These are phyloP conservation scores for Strobilomyces echinocephalus DNA, from an alignment of 768 basidiomycete species.

Conservation along the genomic window DNA sequence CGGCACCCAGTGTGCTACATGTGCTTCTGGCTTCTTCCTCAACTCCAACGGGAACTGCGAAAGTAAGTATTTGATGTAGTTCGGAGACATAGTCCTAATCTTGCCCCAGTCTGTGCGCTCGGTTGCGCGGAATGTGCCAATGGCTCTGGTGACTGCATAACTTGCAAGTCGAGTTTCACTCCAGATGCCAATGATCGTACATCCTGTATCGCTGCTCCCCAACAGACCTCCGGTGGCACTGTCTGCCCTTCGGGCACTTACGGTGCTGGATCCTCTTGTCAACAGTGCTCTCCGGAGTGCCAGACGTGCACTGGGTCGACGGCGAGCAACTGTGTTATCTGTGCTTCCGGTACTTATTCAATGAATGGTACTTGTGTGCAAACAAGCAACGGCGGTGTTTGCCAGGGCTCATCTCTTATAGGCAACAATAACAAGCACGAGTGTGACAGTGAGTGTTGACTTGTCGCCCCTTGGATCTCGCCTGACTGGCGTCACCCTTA, in stretches of 20 bases:
- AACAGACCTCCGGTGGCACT: conserved; percentile 47
- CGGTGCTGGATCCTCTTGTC: conserved; percentile 50
- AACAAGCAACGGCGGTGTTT: conserved; percentile 64
- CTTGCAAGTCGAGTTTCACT: conserved; percentile 69
- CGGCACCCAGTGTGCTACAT: conserved; percentile 74
- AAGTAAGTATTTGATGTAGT: conserved; percentile 36
- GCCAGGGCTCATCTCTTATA: conserved; percentile 63
- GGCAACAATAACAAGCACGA: conserved; percentile 79
- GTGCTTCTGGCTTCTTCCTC: conserved; percentile 72
- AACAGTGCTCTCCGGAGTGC: conserved; percentile 60
- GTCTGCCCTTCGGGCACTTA: conserved; percentile 67
- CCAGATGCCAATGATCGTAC: conserved; percentile 62
- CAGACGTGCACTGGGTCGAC: conserved; percentile 64
- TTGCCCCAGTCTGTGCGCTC: conserved; percentile 55
- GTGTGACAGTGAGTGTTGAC: conserved; percentile 60
- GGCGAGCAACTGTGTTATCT: conserved; percentile 68
- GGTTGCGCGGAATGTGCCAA: conserved; percentile 71
- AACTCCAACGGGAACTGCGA: conserved; percentile 66
- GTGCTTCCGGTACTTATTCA: conserved; percentile 54
- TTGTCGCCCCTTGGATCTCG: not conserved
- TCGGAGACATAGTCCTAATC: not conserved
- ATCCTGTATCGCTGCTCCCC: conserved; percentile 52
- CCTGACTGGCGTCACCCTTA: not conserved
- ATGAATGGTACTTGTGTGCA: conserved; percentile 70
- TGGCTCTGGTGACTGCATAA: conserved; percentile 62